Conservation (phyloP, 331 rosid genomes). For the Arachis monticola region DNA sequence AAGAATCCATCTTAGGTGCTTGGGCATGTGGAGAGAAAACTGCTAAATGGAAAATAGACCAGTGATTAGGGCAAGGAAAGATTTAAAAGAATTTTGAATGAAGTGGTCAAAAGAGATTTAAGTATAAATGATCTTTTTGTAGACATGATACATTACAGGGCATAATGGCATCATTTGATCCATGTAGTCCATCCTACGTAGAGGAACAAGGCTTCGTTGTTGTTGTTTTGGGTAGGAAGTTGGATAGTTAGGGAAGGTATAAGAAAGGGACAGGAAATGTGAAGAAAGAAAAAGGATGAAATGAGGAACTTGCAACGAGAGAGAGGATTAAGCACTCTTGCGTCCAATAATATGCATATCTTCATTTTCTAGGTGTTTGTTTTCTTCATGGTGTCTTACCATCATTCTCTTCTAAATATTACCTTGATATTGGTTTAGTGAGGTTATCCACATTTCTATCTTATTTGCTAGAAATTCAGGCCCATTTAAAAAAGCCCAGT, state of each 20-base stretch:
- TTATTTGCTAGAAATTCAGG: neutral
- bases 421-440: neutral
- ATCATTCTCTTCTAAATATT: neutral
- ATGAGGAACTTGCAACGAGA: neutral
- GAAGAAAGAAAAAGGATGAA: neutral
- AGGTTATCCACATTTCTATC: neutral
- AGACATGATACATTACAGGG: no score
- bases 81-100: no score
- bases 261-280: neutral
- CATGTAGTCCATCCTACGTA: no score
- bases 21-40: no score
- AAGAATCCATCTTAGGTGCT: no score
- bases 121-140: no score
- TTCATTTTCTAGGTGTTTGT: neutral
- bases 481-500: neutral
- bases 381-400: neutral
- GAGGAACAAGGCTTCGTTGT: no score
- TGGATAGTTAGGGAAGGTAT: neutral
- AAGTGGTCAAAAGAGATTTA: no score
- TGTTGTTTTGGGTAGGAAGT: neutral
- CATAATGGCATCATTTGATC: no score
- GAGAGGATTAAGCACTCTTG: neutral
- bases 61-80: no score
- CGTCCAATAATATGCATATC: neutral
- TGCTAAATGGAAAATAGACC: no score